Conservation (phyloP, 345 rosid species). For the Acer saccharum region DNA sequence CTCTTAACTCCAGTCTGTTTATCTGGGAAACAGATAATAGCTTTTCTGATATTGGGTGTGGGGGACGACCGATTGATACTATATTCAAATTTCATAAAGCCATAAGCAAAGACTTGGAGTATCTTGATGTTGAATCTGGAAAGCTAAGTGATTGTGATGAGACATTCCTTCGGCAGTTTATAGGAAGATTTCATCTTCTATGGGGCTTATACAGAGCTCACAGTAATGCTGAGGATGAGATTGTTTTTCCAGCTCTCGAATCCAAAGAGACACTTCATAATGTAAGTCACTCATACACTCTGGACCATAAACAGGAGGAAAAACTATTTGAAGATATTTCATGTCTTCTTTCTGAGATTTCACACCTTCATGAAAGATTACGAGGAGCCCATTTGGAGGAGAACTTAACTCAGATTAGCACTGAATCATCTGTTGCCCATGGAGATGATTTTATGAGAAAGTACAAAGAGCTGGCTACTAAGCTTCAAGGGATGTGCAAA, state of each 20-base stretch:
- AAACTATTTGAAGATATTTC: conserved; percentile 84
- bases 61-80: conserved; percentile 80
- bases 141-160: conserved; percentile 74
- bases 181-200: conserved; percentile 78
- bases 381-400: conserved; percentile 31
- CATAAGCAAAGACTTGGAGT: conserved; percentile 86
- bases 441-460: conserved; percentile 40
- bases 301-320: conserved; percentile 94
- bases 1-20: conserved; percentile 87
- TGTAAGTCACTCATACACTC: conserved; percentile 90
- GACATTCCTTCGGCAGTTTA: conserved; percentile 68
- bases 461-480: conserved; percentile 74
- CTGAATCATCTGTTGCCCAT: conserved; percentile 28
- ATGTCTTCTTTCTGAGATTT: conserved; percentile 64
- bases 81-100: conserved; percentile 93
- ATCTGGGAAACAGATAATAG: conserved; percentile 71
- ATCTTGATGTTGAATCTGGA: conserved; percentile 85
- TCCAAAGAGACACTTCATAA: conserved; percentile 93
- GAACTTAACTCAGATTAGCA: conserved; percentile 31
- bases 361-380: conserved; percentile 55
- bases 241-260: conserved; percentile 90
- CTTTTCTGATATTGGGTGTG: conserved; percentile 43
- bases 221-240: conserved; percentile 96
- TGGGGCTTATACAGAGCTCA: conserved; percentile 96
- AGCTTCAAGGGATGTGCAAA: conserved; percentile 96